Evolutionary conservation across 768 basidiomycete genomes (phyloP).

Genomic region (Mycena kentingensis): DNA sequence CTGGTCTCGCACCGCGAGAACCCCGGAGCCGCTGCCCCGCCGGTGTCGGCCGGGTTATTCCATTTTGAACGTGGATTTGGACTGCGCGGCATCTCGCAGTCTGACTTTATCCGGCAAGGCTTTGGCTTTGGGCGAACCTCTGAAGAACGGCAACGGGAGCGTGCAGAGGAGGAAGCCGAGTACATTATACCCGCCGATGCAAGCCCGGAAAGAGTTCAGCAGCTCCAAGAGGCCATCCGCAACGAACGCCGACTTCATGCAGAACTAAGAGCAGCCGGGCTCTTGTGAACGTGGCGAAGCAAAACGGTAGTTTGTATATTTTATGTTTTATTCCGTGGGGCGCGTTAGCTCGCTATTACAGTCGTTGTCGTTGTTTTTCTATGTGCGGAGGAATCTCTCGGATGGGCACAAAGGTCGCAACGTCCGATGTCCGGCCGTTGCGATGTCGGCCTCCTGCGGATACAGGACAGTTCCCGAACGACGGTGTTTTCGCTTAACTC

Average conservation of each 20-base stretch:
- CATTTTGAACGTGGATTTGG: slow-evolving; percentile 44
- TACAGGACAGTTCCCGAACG: too few relatives aligned
- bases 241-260: slow-evolving; percentile 60
- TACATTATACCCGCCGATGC: slow-evolving; percentile 43
- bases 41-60: slow-evolving; percentile 26
- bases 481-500: too few relatives aligned
- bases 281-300: slow-evolving; percentile 57
- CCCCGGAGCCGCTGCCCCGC: slow-evolving; percentile 24
- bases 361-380: too few relatives aligned
- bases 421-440: too few relatives aligned
- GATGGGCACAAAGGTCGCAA: too few relatives aligned
- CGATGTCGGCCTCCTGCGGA: too few relatives aligned
- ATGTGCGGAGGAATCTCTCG: too few relatives aligned
- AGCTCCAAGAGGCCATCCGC: slow-evolving; percentile 47
- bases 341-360: too few relatives aligned
- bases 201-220: slow-evolving; percentile 45
- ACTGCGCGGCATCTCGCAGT: slow-evolving; percentile 40
- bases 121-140: slow-evolving; percentile 41
- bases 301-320: too few relatives aligned
- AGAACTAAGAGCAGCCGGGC: slow-evolving; percentile 64
- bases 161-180: slow-evolving; percentile 34
- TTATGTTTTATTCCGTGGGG: too few relatives aligned
- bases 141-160: slow-evolving; percentile 20
- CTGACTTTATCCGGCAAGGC: slow-evolving; percentile 47
- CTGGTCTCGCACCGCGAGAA: slow-evolving; percentile 54